These are phyloP conservation scores for Saxophila tyrrhenica DNA, from an alignment of 495 filamentous ascomycete genomes.

Conservation along the genomic window DNA sequence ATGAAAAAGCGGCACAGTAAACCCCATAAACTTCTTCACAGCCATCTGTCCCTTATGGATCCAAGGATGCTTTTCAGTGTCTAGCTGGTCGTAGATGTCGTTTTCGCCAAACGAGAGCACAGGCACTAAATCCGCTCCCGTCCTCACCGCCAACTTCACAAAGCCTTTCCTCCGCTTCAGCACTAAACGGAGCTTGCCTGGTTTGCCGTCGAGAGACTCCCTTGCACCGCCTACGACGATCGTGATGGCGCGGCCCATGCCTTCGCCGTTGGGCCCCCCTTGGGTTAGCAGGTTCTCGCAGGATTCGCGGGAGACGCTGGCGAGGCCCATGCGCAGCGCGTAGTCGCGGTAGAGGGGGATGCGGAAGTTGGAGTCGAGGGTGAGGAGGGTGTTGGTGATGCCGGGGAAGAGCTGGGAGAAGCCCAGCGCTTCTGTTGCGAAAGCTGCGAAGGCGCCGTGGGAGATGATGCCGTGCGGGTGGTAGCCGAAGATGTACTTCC, in stretches of 20 bases:
- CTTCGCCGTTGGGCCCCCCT: conserved; percentile 66
- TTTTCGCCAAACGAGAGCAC: conserved; percentile 92
- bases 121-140: conserved; percentile 82
- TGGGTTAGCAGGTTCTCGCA: conserved; percentile 74
- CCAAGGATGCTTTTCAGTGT: conserved; percentile 54
- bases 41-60: conserved; percentile 69
- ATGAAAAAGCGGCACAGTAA: conserved; percentile 84
- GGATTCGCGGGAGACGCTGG: conserved; percentile 78
- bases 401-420: conserved; percentile 86
- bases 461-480: conserved; percentile 96
- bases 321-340: conserved; percentile 70
- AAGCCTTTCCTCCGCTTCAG: conserved; percentile 81
- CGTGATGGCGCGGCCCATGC: conserved; percentile 93
- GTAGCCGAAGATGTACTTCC: conserved; percentile 97
- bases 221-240: conserved; percentile 90
- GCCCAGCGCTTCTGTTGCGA: conserved; percentile 80
- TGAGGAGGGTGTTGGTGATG: conserved; percentile 88
- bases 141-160: conserved; percentile 81
- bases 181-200: conserved; percentile 60
- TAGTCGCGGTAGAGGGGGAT: conserved; percentile 93
- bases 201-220: conserved; percentile 79
- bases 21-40: conserved; percentile 75
- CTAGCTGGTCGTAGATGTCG: conserved; percentile 82
- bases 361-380: conserved; percentile 86
- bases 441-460: conserved; percentile 86